Conservation (phyloP, 768 basidiomycete species). For the Boletus edulis region DNA sequence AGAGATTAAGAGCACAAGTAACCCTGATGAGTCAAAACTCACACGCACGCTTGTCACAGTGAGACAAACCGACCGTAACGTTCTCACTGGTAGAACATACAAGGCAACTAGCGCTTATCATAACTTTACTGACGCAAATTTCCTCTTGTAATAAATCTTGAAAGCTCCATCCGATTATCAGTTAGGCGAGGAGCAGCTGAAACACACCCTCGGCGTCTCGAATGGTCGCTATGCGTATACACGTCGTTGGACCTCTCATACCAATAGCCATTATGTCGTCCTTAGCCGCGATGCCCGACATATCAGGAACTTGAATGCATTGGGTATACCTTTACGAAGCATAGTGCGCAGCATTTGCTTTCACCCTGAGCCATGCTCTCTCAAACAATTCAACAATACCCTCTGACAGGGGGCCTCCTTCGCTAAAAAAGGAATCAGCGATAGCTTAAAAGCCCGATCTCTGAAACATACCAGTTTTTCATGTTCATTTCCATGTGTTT, state of each 20-base stretch:
- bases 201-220: too few relatives aligned
- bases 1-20: neutral
- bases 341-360: conserved; percentile 8
- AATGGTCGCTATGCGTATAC: neutral
- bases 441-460: neutral
- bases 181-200: neutral
- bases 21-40: too few relatives aligned
- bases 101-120: too few relatives aligned
- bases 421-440: conserved; percentile 14
- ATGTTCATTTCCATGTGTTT: conserved; percentile 35
- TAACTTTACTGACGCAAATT: too few relatives aligned
- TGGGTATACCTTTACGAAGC: neutral
- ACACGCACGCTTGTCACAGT: too few relatives aligned
- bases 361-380: conserved; percentile 7
- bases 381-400: conserved; percentile 10
- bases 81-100: too few relatives aligned
- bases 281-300: too few relatives aligned
- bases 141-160: neutral
- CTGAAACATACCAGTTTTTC: conserved; percentile 11
- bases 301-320: neutral
- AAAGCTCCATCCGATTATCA: too few relatives aligned
- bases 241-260: too few relatives aligned
- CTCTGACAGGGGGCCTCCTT: conserved; percentile 15
- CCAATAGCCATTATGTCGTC: too few relatives aligned
- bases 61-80: too few relatives aligned